A percentile compares a stretch with the other conserved stretches of the same genome.
These are phyloP conservation scores for Pseudogymnoascus sp. DNA, from an alignment of 2,329 filamentous ascomycete species.

Conservation along the genomic window DNA sequence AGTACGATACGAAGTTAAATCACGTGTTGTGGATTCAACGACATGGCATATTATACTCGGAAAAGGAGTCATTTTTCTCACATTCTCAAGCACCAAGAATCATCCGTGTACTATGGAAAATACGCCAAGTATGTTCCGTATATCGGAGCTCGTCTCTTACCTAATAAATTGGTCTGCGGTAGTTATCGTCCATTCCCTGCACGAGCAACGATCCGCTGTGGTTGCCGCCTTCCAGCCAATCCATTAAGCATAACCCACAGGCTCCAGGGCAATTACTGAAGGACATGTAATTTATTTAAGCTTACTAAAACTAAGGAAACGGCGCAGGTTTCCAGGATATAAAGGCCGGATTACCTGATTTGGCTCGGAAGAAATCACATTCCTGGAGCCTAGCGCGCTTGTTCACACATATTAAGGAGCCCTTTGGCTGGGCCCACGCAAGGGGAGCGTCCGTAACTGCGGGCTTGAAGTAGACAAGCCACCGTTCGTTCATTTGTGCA, in stretches of 20 bases:
- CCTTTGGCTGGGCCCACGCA: too few relatives aligned
- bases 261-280: neutral
- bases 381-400: neutral
- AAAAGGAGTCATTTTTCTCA: neutral
- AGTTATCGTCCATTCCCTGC: neutral
- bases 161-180: neutral
- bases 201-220: neutral
- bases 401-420: too few relatives aligned
- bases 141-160: neutral
- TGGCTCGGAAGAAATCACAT: neutral
- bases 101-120: neutral
- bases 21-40: neutral
- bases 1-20: neutral
- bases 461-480: too few relatives aligned
- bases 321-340: neutral
- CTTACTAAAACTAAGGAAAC: neutral
- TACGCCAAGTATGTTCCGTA: neutral
- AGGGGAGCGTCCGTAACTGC: too few relatives aligned
- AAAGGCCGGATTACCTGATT: neutral
- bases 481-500: too few relatives aligned
- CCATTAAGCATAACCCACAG: neutral
- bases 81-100: neutral
- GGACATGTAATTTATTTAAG: neutral
- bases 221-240: neutral
- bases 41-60: neutral